phyloP scores from a whole-genome alignment of 2,329 filamentous ascomycete genomes.

The Rutstroemia sp. region DNA sequence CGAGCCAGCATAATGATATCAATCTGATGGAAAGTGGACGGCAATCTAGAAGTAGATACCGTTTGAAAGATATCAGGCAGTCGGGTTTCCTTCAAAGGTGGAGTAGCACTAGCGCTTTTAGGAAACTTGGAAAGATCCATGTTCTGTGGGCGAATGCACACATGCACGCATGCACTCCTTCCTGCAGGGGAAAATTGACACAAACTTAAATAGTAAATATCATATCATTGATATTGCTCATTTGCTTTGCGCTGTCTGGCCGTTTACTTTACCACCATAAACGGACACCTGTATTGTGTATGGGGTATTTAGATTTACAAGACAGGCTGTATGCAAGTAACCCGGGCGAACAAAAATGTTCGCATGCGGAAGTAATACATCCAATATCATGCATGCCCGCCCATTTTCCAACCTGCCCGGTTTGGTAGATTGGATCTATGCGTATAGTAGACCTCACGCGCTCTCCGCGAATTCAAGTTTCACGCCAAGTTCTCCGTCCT shows the following conservation, averaged over 20 bases:
- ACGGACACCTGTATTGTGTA: background rate
- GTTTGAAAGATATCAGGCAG: no score
- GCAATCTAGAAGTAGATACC: no score
- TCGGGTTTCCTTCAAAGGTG: no score
- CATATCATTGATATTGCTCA: background rate
- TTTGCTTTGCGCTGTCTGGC: background rate
- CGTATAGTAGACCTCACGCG: background rate
- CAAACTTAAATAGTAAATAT: background rate
- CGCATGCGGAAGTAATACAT: background rate
- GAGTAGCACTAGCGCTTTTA: no score
- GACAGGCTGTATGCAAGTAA: background rate
- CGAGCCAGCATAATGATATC: background rate
- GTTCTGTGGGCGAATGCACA: background rate
- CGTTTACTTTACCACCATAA: background rate
- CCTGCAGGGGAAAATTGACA: background rate
- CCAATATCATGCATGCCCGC: background rate
- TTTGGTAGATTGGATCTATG: slow-evolving; percentile 3
- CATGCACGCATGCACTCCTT: background rate
- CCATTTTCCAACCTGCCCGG: slow-evolving; percentile 3
- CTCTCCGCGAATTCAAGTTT: background rate
- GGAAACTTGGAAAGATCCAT: background rate
- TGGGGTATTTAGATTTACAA: background rate
- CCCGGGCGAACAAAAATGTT: background rate
- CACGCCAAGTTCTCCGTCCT: background rate
- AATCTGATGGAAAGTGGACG: background rate